Percentiles rank a stretch among this genome's conserved stretches.
These are phyloP conservation scores for Polychaeton citri DNA, from an alignment of 2,329 filamentous ascomycete species.

Conservation along the genomic window DNA sequence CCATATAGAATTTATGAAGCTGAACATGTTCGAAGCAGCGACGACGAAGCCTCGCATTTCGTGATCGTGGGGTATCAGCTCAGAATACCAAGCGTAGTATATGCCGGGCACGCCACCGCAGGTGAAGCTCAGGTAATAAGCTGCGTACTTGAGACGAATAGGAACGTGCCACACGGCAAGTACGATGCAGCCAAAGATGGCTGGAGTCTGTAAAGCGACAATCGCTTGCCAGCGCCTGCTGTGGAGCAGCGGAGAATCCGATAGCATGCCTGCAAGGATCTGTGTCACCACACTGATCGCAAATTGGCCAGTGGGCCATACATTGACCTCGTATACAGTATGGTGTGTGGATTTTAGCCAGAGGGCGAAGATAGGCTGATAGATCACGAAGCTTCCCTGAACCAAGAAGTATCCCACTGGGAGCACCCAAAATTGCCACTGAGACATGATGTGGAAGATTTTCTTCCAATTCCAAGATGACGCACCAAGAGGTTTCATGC, in stretches of 20 bases:
- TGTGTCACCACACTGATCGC: conserved; percentile 1
- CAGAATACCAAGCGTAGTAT: background rate
- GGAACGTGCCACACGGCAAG: background rate
- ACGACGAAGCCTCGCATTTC: background rate
- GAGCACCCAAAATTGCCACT: background rate
- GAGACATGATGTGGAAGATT: background rate
- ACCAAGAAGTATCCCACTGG: background rate
- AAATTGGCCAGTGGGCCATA: conserved; percentile 4
- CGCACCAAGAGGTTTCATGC: background rate
- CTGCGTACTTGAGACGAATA: background rate
- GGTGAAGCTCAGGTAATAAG: background rate
- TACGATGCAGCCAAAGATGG: background rate
- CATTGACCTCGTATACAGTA: conserved; percentile 3
- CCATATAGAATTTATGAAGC: background rate
- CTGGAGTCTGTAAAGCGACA: conserved; percentile 1
- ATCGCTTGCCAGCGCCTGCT: conserved; percentile 4
- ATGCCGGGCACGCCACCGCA: background rate
- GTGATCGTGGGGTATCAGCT: background rate
- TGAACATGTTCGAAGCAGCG: background rate
- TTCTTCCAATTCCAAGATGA: background rate
- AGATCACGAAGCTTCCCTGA: background rate
- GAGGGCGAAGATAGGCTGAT: background rate
- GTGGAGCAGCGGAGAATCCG: conserved; percentile 3
- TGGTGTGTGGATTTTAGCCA: conserved; percentile 1
- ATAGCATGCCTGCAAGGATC: conserved; percentile 3